Evolutionary conservation across 768 basidiomycete species (phyloP).

Genomic region (Omphalotus guepiniiformis): DNA sequence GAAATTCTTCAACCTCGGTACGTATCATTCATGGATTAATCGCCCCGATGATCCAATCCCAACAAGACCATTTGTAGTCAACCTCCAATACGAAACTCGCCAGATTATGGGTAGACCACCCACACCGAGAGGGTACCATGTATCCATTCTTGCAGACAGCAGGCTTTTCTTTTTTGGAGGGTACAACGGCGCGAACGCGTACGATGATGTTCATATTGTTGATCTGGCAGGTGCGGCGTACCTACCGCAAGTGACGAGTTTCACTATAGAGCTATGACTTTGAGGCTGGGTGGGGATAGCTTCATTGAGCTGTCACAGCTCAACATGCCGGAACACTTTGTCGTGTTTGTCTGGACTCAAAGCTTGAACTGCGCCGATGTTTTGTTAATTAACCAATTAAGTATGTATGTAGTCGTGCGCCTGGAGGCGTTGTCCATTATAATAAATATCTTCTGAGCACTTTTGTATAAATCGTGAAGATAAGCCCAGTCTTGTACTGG

Average conservation of each 20-base stretch:
- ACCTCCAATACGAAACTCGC: constrained; percentile 80
- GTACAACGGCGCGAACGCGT: constrained; percentile 78
- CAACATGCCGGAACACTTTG: no score
- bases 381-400: no score
- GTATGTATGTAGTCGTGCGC: no score
- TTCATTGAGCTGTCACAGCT: no score
- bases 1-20: constrained; percentile 84
- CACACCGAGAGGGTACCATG: constrained; percentile 79
- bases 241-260: constrained; percentile 84
- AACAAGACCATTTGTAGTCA: constrained; percentile 48
- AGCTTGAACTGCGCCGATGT: no score
- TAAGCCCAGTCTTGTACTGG: no score
- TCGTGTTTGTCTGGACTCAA: no score
- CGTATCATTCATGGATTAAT: constrained; percentile 9
- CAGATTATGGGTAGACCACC: constrained; percentile 63
- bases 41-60: not conserved
- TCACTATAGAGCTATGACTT: constrained; percentile 42
- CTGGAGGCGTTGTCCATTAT: no score
- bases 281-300: not conserved
- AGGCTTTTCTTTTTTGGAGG: constrained; percentile 86
- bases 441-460: no score
- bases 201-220: constrained; percentile 80
- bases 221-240: constrained; percentile 88
- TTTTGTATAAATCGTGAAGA: no score
- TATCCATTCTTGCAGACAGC: constrained; percentile 76